Base-by-base conservation (phyloP, 805 yeast species). In the Ogataea pilisensis region DNA sequence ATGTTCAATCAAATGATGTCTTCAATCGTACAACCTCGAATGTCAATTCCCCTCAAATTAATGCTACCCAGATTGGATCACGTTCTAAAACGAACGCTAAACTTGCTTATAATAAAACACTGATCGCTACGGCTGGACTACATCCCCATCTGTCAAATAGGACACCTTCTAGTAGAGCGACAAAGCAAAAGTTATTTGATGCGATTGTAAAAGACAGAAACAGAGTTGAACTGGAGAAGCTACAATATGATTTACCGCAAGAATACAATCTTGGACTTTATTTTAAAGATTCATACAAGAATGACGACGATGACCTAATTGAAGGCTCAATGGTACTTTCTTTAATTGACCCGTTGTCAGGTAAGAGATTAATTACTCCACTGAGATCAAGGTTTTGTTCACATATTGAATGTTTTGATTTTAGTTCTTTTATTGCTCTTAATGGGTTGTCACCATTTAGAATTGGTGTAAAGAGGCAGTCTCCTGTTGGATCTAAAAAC, bases 361-460 rank as follows among this genome's bases (percentile, higher is more conserved):
- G 64, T n/a, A 43, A 41, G 11, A 37, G 55, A 30, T 32, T 63
- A 41, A 43, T 39, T 4, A 59, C 57, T 2, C 68, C 68, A 1
- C 38, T 62, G n/a, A 43, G 63, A 33, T 50, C 62, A 2, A 44
- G 54, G 28, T 60, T 41, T 34, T 64, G 68, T 43, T 57, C 67
- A 2, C 68, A 64, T 44, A 37, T 61, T 12, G 66, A 61, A 37
- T 64, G 67, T 39, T 64, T 64, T 38, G 68, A 64, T 41, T 42
- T 63, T 38, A 46, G 46, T 4, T 51, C 61, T 4, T 64, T 64
- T 41, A 35, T 57, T 31, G 51, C 47, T 18, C 44, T 64, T 49
- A 52, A 64, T 42, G 42, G 50, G 17, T 38, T 64, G 24, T 43
- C 38, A 16, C 61, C 64, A 9, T 61, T 61, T 31, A 48, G 38